Base-by-base conservation (phyloP, 768 basidiomycete genomes). In the Strobilomyces confusus region DNA sequence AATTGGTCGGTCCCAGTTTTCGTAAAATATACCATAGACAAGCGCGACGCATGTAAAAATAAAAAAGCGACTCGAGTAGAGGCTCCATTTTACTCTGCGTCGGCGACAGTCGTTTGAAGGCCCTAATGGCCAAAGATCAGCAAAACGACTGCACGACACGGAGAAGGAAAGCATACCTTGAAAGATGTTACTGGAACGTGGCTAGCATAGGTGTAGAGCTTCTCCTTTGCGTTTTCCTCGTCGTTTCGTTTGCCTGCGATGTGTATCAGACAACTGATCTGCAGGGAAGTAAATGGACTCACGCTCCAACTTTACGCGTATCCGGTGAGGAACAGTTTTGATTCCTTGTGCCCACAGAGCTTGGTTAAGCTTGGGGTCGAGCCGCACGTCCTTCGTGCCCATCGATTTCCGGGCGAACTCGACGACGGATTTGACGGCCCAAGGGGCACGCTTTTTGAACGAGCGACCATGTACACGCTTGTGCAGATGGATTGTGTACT, bases 401-500 rank as follows among this genome's bases (percentile, higher is more conserved):
- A 99, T 98, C 33, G 89, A 76, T 77, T 92, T 94, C 64, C 83
- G 84, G 13, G 97, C 94, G 67, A 99, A 99, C 49, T 82, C 81
- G 65, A 92, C 77, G 61, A 98, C 86, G 59, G 92, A 89, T 79
- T 98, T 98, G 75, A 98, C 83, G 62, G 94, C 97, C 78, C 85
- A 87, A 22, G 97, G 97, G 17, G 97, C 93, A 63, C 95, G 88
- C 82, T 95, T 95, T 79, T 98, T 98, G 82, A 97, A 98, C 40
- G 89, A 87, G 56, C 87, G 83, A 63, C 88, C 91, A 74, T 93
- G 91, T 40, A 94, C 92, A 62, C 76, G 86, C 75, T 95, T 97
- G 86, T 97, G 93, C 37, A 98, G 77, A 76, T 97, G 92, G 80
- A 98, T 89, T 68, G 95, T 98, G 87, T 98, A 97, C 73, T 99